These are phyloP conservation scores for Fusarium mundagurra DNA, from an alignment of 2,329 filamentous ascomycete species.

Conservation along the genomic window DNA sequence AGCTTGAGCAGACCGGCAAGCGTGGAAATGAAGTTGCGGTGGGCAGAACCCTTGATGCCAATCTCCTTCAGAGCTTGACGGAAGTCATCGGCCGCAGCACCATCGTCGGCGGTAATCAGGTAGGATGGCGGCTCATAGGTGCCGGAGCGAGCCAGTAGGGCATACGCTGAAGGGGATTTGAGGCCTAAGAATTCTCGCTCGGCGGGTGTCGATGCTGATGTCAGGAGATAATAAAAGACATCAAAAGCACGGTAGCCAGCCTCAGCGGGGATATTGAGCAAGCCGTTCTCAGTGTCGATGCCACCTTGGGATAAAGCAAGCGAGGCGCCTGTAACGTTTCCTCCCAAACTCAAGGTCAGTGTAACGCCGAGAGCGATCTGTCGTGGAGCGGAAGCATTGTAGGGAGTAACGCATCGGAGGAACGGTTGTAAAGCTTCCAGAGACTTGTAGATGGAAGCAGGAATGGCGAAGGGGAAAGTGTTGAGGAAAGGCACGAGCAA, in stretches of 20 bases:
- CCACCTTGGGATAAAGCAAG: constrained; percentile 86
- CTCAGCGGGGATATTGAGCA: constrained; percentile 82
- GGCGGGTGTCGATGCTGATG: constrained; percentile 86
- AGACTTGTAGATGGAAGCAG: constrained; percentile 78
- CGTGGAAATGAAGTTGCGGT: constrained; percentile 85
- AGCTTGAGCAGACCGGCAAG: constrained; percentile 90
- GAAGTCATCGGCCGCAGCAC: constrained; percentile 92
- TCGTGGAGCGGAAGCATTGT: constrained; percentile 84
- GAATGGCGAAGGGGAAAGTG: constrained; percentile 81
- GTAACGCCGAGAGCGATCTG: constrained; percentile 84
- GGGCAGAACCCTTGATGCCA: constrained; percentile 87
- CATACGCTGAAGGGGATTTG: constrained; percentile 79
- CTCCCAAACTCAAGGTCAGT: constrained; percentile 82
- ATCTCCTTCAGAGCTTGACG: constrained; percentile 86
- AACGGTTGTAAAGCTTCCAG: constrained; percentile 87
- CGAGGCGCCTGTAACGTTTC: constrained; percentile 78
- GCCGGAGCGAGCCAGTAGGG: constrained; percentile 81
- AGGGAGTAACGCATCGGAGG: constrained; percentile 84
- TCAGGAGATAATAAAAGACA: constrained; percentile 96
- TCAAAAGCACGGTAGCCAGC: constrained; percentile 92
- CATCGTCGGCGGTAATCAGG: constrained; percentile 91
- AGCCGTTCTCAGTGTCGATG: constrained; percentile 82
- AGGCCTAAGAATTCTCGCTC: constrained; percentile 90
- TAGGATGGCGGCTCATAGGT: constrained; percentile 90
- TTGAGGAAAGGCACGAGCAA: constrained; percentile 83